A percentile compares a stretch with the other conserved stretches of the same genome.
Evolutionary conservation across 805 yeast genomes (phyloP).

Genomic region (Candida coquimbonensis): DNA sequence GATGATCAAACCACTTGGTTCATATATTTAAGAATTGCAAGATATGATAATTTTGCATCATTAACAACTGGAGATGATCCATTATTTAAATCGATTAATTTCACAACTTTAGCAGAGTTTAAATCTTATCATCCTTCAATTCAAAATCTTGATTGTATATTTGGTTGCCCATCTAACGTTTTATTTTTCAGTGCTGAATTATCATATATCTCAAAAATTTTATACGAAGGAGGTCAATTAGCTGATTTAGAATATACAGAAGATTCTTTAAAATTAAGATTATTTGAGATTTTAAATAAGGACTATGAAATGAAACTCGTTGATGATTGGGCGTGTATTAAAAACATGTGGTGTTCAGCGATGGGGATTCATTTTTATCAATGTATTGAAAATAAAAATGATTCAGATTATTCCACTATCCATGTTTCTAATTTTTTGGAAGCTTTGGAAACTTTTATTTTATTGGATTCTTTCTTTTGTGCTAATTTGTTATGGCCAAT

Average conservation of each 20-base stretch:
- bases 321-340: conserved; percentile 5
- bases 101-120: neutral
- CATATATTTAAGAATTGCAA: conserved; percentile 9
- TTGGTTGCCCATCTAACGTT: conserved; percentile 10
- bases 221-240: neutral
- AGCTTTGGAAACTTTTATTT: conserved; percentile 1
- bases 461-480: conserved; percentile 6
- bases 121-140: conserved; percentile 8
- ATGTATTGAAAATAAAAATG: conserved; percentile 2
- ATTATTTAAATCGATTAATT: conserved; percentile 4
- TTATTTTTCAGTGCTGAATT: conserved; percentile 10
- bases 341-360: conserved; percentile 5
- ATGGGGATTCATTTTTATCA: conserved; percentile 6
- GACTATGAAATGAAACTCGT: neutral
- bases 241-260: conserved; percentile 1
- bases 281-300: conserved; percentile 2
- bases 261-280: neutral
- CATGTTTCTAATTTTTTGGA: conserved; percentile 2
- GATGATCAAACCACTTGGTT: conserved; percentile 9
- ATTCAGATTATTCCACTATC: conserved; percentile 1
- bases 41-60: conserved; percentile 12
- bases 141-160: conserved; percentile 9
- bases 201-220: neutral
- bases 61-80: conserved; percentile 11
- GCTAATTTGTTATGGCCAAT: conserved; percentile 8